Conservation (phyloP, 805 yeast species). For the Barnettozyma siamensis region DNA sequence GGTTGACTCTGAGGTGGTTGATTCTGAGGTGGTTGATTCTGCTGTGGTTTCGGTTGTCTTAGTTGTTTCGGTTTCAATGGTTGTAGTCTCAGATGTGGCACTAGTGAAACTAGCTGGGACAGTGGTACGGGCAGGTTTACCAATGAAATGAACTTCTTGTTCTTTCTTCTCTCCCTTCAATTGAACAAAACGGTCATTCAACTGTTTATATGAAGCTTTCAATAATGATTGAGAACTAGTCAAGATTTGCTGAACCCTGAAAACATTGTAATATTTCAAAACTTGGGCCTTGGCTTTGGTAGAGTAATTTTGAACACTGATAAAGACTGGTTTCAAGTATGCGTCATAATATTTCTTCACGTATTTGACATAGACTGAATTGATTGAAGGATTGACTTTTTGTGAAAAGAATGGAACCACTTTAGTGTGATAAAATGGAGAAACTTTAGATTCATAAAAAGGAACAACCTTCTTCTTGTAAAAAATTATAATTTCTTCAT, state of each 20-base stretch:
- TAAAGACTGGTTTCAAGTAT: slow-evolving; percentile 1
- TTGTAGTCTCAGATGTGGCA: slow-evolving; percentile 4
- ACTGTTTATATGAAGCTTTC: slow-evolving; percentile 15
- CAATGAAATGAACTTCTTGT: slow-evolving; percentile 2
- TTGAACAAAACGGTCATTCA: slow-evolving; percentile 10
- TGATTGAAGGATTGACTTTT: slow-evolving; percentile 2
- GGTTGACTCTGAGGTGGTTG: slow-evolving; percentile 2
- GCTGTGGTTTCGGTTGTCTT: background rate
- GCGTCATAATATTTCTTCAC: slow-evolving; percentile 1
- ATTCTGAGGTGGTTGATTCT: slow-evolving; percentile 6
- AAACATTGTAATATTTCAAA: slow-evolving; percentile 12
- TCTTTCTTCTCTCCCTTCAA: slow-evolving; percentile 7
- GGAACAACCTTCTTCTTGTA: background rate
- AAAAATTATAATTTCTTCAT: background rate
- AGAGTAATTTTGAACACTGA: slow-evolving; percentile 3
- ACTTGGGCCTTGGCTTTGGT: background rate
- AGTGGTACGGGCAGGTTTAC: background rate
- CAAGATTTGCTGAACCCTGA: slow-evolving; percentile 19
- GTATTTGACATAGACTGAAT: slow-evolving; percentile 6
- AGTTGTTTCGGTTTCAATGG: slow-evolving; percentile 1
- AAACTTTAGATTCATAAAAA: background rate
- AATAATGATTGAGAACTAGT: slow-evolving; percentile 13
- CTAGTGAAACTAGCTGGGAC: background rate
- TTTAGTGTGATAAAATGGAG: background rate
- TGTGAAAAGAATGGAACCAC: slow-evolving; percentile 1